Base-by-base conservation (phyloP, 1,284 basidiomycete species). In the Somion occarium region DNA sequence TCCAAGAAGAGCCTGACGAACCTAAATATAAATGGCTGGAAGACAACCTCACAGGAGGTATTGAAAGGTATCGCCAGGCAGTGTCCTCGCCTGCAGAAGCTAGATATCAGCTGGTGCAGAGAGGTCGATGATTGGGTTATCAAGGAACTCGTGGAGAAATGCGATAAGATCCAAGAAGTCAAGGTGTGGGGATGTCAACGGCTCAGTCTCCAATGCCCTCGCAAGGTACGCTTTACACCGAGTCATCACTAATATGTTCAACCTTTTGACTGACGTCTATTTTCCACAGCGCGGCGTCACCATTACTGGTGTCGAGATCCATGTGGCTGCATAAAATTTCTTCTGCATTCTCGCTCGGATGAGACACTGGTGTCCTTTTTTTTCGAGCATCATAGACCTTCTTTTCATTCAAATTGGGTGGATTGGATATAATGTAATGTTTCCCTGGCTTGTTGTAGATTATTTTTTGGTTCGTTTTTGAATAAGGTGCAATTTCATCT, bases 81-180 rank as follows among this genome's bases (percentile, higher is more conserved):
- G 0, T 80, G 79, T 18, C 65, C 62, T 3, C 68, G 75, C 22
- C 61, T 98, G 58, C 71, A 68, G 56, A 75, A 72, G 61, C 62
- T 98, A 30, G 91, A 99, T 62, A 66, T 97, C 4, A 88, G 93
- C 1, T 99, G 92, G 79, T 95, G 94, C 57, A 73, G 96, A 39
- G 78, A 82, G 34, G 77, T 92, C 26, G 88, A 95, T 57, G 90
- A 99, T 66, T 93, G 87, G 61, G 74, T 89, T 1, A 68, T 98
- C 54, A 87, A 90, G 65, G 75, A 69, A 19, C 70, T 93, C 60
- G 64, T 93, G 56, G 82, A 88, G 13, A 64, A 70, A 1, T 82
- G 81, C 53, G 60, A 61, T 23, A 67, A 71, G 42, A 56, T 90
- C 43, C 64, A 66, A 51, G 83, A 88, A 59, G 64, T 89, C 53